Evolutionary conservation across 257 asterid genomes (phyloP).

Genomic region (Forsythia suspensa): DNA sequence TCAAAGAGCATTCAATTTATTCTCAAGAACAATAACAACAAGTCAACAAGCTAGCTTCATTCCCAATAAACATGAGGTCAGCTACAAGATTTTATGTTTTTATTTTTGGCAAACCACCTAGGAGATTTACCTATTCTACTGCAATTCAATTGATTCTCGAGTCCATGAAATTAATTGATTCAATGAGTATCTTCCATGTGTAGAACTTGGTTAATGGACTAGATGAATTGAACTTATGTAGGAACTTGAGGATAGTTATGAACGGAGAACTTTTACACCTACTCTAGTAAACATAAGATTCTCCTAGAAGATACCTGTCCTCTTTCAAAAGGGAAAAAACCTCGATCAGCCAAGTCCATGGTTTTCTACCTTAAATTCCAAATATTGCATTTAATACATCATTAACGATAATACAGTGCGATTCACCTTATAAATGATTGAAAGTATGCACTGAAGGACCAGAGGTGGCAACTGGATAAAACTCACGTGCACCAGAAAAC

Average conservation of each 20-base stretch:
- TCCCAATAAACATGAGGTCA: neutral
- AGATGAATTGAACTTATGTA: neutral
- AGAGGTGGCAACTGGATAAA: slow-evolving; percentile 2
- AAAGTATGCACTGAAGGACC: neutral
- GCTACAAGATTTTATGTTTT: neutral
- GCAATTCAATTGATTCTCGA: neutral
- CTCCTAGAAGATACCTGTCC: neutral
- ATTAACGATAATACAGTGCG: neutral
- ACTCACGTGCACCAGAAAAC: neutral
- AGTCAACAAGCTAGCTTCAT: neutral
- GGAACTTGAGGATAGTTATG: neutral
- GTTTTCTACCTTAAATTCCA: neutral
- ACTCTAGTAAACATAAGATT: neutral
- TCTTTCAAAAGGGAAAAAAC: neutral
- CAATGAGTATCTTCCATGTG: neutral
- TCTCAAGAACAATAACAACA: slow-evolving; percentile 1
- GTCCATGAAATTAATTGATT: neutral
- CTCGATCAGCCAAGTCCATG: neutral
- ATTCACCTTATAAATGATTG: neutral
- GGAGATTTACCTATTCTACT: neutral
- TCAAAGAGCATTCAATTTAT: neutral
- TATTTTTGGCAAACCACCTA: neutral
- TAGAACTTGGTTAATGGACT: neutral
- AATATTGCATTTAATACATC: neutral
- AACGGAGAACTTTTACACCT: neutral